These are phyloP conservation scores for Neckera pumila DNA, from an alignment of 225 moss, liverwort and hornwort species.

Conservation along the genomic window DNA sequence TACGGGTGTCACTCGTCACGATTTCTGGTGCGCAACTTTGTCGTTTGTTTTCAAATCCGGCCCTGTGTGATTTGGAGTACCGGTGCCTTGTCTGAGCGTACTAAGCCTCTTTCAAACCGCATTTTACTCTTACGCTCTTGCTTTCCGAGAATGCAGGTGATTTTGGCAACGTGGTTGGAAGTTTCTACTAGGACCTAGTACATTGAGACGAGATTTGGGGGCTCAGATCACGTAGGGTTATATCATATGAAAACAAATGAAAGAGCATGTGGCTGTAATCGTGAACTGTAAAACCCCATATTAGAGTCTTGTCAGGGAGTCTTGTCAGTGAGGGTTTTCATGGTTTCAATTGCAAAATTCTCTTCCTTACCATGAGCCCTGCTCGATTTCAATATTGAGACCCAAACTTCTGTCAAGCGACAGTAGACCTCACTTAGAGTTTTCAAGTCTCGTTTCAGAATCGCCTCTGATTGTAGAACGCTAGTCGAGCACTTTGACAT, in stretches of 20 bases:
- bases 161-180: neutral
- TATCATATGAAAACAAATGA: neutral
- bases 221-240: neutral
- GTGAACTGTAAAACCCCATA: neutral
- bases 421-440: neutral
- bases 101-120: neutral
- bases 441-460: neutral
- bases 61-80: no score
- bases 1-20: neutral
- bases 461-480: neutral
- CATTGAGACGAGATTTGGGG: neutral
- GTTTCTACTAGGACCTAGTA: neutral
- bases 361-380: neutral
- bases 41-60: neutral
- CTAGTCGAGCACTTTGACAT: neutral
- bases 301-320: neutral
- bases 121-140: neutral
- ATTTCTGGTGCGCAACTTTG: neutral
- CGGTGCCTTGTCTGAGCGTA: neutral
- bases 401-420: neutral
- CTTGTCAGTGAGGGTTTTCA: no score
- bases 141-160: neutral
- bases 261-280: neutral
- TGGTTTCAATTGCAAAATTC: neutral
- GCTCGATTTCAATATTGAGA: neutral